Conservation (phyloP, 257 asterid species). For the Capsicum rhomboideum region DNA sequence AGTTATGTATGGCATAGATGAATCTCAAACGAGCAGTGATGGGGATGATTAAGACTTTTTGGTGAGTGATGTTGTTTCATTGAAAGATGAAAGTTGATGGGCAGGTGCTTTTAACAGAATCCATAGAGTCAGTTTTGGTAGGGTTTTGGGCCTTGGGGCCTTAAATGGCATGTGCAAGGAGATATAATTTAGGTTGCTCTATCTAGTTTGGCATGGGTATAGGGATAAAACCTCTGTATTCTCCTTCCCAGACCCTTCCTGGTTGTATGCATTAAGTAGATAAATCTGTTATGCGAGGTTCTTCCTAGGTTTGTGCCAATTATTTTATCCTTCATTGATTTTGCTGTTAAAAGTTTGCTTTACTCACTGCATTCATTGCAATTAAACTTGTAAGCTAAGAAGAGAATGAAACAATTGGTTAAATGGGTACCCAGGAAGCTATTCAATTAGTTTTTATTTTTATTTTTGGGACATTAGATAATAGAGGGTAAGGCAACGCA, state of each 20-base stretch:
- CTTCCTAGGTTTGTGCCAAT: background rate
- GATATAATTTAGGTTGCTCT: background rate
- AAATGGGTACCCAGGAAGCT: background rate
- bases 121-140: background rate
- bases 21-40: slow-evolving; percentile 52
- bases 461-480: background rate
- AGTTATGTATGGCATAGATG: slow-evolving; percentile 58
- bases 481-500: background rate
- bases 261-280: background rate
- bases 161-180: background rate
- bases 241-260: background rate
- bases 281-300: background rate
- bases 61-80: slow-evolving; percentile 1
- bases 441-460: background rate
- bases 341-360: background rate
- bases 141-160: background rate
- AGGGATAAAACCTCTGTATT: background rate
- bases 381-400: background rate
- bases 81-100: background rate
- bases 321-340: background rate
- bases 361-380: background rate
- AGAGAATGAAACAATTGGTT: background rate
- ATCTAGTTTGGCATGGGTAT: background rate
- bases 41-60: slow-evolving; percentile 36
- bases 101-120: background rate